Conservation (phyloP, 352 stramenopile species). For the Bremia lactucae region DNA sequence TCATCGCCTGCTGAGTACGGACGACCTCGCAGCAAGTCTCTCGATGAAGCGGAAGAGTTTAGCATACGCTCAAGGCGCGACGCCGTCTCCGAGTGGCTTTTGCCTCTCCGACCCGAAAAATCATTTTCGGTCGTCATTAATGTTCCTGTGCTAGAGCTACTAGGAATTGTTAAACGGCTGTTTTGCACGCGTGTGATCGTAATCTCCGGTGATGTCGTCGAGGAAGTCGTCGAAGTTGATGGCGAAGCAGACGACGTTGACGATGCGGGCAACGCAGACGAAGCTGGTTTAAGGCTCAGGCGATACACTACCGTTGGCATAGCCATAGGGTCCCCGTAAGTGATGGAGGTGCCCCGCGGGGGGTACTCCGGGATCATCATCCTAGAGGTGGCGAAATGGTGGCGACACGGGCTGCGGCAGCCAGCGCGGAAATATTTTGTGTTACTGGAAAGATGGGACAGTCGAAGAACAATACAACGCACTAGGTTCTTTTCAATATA, state of each 20-base stretch:
- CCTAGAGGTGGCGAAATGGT: constrained; percentile 17
- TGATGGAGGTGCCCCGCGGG: constrained; percentile 28
- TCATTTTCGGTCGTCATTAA: constrained; percentile 9
- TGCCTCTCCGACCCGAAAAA: constrained; percentile 28
- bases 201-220: too few species aligned
- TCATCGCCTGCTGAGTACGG: constrained; percentile 46
- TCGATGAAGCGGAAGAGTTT: constrained; percentile 8
- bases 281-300: constrained; percentile 29
- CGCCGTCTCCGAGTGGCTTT: constrained; percentile 57
- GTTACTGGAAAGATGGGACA: too few species aligned
- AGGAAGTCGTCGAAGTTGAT: too few species aligned
- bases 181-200: constrained; percentile 11
- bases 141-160: constrained; percentile 13
- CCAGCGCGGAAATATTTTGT: background rate
- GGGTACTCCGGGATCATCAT: constrained; percentile 38
- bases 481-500: constrained; percentile 2
- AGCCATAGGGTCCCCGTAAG: constrained; percentile 15
- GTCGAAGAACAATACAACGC: constrained; percentile 25
- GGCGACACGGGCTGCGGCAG: background rate
- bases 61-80: constrained; percentile 39
- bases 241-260: constrained; percentile 6
- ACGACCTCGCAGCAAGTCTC: constrained; percentile 15
- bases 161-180: constrained; percentile 10
- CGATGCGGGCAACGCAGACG: constrained; percentile 6
- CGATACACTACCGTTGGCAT: constrained; percentile 24